Conservation (phyloP, 192 early-diverging fungal species). For the Ramicandelaber brevisporus region DNA sequence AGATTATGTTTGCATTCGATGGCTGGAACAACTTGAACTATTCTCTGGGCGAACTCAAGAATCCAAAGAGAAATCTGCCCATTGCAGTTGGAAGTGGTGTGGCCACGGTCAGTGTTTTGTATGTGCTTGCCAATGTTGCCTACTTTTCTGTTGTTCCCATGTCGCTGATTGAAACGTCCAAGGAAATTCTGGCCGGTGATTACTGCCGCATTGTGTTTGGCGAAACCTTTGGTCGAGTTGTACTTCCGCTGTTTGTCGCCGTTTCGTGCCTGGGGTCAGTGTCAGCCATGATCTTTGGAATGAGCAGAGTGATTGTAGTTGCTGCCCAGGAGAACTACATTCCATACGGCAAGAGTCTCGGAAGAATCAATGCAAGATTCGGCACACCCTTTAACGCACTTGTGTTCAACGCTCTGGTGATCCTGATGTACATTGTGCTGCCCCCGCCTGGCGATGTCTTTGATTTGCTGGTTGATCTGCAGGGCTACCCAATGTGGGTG, state of each 20-base stretch:
- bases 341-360: slow-evolving; percentile 16
- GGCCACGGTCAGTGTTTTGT: slow-evolving; percentile 35
- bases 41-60: slow-evolving; percentile 54
- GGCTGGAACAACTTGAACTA: slow-evolving; percentile 56
- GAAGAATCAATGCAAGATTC: slow-evolving; percentile 12
- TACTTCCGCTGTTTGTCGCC: slow-evolving; percentile 21
- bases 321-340: slow-evolving; percentile 20
- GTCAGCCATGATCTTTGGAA: slow-evolving; percentile 20
- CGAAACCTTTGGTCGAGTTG: slow-evolving; percentile 14
- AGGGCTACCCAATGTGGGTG: slow-evolving; percentile 26
- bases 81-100: slow-evolving; percentile 50
- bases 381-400: slow-evolving; percentile 21
- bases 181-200: slow-evolving; percentile 22
- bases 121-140: slow-evolving; percentile 52
- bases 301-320: slow-evolving; percentile 19
- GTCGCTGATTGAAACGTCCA: slow-evolving; percentile 33
- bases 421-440: slow-evolving; percentile 10
- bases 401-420: slow-evolving; percentile 15
- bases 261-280: slow-evolving; percentile 22
- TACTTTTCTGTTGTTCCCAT: slow-evolving; percentile 52
- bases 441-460: slow-evolving; percentile 25
- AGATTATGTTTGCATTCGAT: slow-evolving; percentile 22
- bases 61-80: slow-evolving; percentile 50
- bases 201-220: slow-evolving; percentile 29
- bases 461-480: slow-evolving; percentile 23